Evolutionary conservation across 257 asterid species (phyloP).

Genomic region (Solanum gandarillasii): DNA sequence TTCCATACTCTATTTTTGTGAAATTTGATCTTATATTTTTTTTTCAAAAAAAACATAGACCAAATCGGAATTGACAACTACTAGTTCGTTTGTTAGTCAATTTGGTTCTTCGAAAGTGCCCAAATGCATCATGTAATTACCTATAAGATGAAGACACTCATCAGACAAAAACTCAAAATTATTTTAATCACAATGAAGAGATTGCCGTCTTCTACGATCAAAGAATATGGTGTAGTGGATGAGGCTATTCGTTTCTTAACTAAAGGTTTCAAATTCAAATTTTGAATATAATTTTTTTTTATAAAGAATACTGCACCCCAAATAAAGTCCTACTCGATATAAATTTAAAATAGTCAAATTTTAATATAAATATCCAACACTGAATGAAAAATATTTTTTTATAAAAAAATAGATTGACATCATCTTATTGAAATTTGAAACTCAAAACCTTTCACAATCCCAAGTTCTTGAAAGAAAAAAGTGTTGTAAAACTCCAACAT

Average conservation of each 20-base stretch:
- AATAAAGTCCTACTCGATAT: too few species aligned
- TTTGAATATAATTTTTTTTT: too few species aligned
- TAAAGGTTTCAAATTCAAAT: too few species aligned
- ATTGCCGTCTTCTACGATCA: constrained; percentile 21
- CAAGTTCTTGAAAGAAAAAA: not conserved
- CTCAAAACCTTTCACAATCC: constrained; percentile 7
- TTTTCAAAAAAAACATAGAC: not conserved
- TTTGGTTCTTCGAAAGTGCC: not conserved
- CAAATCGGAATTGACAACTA: not conserved
- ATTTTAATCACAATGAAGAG: not conserved
- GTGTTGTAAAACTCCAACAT: not conserved
- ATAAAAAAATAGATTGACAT: constrained; percentile 22
- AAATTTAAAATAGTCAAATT: too few species aligned
- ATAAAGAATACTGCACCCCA: too few species aligned
- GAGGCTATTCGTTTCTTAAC: too few species aligned
- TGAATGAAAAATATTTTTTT: too few species aligned
- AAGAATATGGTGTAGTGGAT: too few species aligned
- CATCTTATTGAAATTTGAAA: constrained; percentile 14
- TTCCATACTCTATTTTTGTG: too few species aligned
- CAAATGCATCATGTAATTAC: not conserved
- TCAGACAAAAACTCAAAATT: not conserved
- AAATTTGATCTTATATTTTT: not conserved
- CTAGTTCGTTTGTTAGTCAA: constrained; percentile 3
- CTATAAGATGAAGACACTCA: not conserved
- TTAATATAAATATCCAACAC: too few species aligned